Conservation (phyloP, 2,329 filamentous ascomycete species). For the Cladosporium colombiae region DNA sequence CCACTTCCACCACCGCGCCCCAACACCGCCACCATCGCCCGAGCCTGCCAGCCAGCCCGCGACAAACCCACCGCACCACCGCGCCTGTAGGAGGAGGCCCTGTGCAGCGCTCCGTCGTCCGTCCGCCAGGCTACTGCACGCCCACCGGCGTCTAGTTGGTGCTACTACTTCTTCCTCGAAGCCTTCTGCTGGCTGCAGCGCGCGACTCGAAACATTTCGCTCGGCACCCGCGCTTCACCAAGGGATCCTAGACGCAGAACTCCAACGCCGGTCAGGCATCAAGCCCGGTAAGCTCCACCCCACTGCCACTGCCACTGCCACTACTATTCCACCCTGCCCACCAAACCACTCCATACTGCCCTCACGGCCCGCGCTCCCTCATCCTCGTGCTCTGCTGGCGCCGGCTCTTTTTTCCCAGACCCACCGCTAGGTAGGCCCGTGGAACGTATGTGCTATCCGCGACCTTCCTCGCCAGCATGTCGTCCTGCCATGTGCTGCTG, state of each 20-base stretch:
- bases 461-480: slow-evolving; percentile 11
- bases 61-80: neutral
- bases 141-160: neutral
- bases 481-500: slow-evolving; percentile 8
- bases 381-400: slow-evolving; percentile 2
- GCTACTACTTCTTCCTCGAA: neutral
- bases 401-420: slow-evolving; percentile 19
- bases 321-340: neutral
- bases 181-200: neutral
- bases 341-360: slow-evolving; percentile 4
- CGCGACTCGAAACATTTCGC: slow-evolving; percentile 10
- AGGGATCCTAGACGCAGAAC: slow-evolving; percentile 1
- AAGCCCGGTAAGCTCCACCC: slow-evolving; percentile 15
- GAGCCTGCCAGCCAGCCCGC: neutral
- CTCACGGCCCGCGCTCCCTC: slow-evolving; percentile 1
- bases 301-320: slow-evolving; percentile 6
- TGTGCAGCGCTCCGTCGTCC: neutral
- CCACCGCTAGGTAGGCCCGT: slow-evolving; percentile 9
- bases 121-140: slow-evolving; percentile 4
- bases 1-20: neutral
- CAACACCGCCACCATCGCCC: neutral
- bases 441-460: slow-evolving; percentile 8
- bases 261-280: slow-evolving; percentile 13
- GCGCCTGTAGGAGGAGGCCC: neutral
- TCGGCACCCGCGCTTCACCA: slow-evolving; percentile 11